Evolutionary conservation across 148 eudicot species (phyloP), one percentile per base, ranked within the genome.

Genomic region (Chenopodium album): DNA sequence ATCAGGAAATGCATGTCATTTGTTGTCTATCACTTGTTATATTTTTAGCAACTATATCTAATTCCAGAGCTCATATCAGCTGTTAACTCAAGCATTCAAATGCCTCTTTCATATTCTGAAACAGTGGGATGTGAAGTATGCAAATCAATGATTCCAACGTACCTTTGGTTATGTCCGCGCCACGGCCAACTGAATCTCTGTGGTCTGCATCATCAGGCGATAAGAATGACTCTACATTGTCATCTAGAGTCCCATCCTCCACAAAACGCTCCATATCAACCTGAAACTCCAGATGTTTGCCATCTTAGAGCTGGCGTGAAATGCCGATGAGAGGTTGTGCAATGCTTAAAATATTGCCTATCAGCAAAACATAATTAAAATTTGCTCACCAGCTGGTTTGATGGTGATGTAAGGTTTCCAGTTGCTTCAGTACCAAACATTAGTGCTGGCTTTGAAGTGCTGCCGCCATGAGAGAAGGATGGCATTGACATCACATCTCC

Each of bases 401-500:
- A 91, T 44, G 95, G 89, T 44, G 98, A 88, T 10, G 92, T 83
- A 79, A 92, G 97, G 48, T 88, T 85, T 56, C 90, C 91, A 29
- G 89, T 68, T 76, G 88, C 88, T 81, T 91, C 93, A 56, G 88
- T 28, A 59, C 97, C 92, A 87, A 94, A 94, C 88, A 91, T 90
- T 79, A 41, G 44, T 41, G 44, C 44, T 41, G 90, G 90, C 84
- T 94, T 94, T 56, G 94, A 91, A 80, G 91, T 86, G 80, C 81
- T 81, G 56, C 87, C 81, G 66, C 83, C 83, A 74, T 87, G 90
- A 44, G 93, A 84, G 87, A 92, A 85, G 73, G 91, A 79, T 23
- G 99, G 94, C 92, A 94, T 87, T 54, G 98, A 94, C 84, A 95
- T 92, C 77, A 90, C 94, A 87, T 95, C 99, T 82, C 97, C 95